Conservation (phyloP, 306 rosid species). For the Quillaja saponaria region DNA sequence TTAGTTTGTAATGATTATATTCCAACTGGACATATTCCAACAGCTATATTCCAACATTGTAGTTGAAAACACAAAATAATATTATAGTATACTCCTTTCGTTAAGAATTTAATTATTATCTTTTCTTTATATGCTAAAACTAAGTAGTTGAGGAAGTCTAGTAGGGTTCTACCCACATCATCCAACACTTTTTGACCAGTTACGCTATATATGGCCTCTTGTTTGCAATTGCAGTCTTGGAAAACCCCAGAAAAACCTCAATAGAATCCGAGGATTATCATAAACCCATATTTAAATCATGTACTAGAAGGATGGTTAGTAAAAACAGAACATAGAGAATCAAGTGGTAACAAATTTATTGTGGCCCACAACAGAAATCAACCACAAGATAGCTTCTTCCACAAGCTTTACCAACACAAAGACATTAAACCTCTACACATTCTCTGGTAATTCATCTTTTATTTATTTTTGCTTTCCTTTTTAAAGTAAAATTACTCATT, state of each 20-base stretch:
- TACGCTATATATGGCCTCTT: no score
- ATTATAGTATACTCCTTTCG: no score
- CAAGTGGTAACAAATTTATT: slow-evolving; percentile 38
- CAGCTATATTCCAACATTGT: no score
- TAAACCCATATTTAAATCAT: slow-evolving; percentile 43
- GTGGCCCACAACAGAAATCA: slow-evolving; percentile 42
- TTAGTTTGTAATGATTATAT: no score
- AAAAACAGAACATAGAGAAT: slow-evolving; percentile 30
- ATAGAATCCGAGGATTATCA: slow-evolving; percentile 48
- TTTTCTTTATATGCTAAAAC: no score
- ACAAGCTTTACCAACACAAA: slow-evolving; percentile 29
- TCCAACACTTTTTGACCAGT: no score
- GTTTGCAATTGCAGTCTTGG: slow-evolving; percentile 34
- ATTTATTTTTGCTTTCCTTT: not conserved
- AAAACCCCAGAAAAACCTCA: slow-evolving; percentile 38
- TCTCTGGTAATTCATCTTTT: slow-evolving; percentile 36
- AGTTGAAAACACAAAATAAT: no score
- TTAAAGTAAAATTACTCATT: no score
- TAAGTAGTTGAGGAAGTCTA: no score
- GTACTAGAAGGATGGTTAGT: slow-evolving; percentile 50
- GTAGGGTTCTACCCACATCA: no score
- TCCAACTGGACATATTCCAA: no score
- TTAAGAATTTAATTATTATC: no score
- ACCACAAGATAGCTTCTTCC: slow-evolving; percentile 31
- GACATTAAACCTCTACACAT: slow-evolving; percentile 39